Evolutionary conservation across 257 asterid species (phyloP), one percentile per base, ranked within the genome.

Genomic region (Scutellaria baicalensis): DNA sequence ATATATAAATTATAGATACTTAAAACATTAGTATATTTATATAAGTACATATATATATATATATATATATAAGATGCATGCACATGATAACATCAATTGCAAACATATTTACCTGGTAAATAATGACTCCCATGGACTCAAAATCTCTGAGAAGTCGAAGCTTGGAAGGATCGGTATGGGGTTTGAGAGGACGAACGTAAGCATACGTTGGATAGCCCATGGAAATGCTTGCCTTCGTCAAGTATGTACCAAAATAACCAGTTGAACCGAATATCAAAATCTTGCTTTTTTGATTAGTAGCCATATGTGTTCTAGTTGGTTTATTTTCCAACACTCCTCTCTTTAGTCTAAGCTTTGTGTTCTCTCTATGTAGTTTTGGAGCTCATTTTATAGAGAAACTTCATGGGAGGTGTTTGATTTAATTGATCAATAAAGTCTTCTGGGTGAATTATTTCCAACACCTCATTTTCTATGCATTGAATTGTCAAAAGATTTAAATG

Each of bases 211-310:
- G 79, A 64, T 80, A 55, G 43, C 84, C 79, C 70, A 72, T 43
- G 38, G 81, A 68, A 21, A 68, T 40, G 56, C 81, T 75, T 14
- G 81, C 77, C 35, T 52, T 68, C 27, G 64, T 76, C 76, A 80
- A 57, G 73, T 66, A 80, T 35, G 42, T 76, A 6, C 81, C 84
- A 16, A 76, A 75, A 67, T 80, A 80, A 20, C 84, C 81, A 16
- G 76, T 75, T 0, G 70, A 73, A 11, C 76, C 84, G 21, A 80
- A 39, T 44, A 79, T 57, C 44, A 80, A 8, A 33, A 80, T 57
- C 38, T 58, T 80, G 70, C 74, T 57, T 66, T 35, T 69, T 39
- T 36, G 33, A 27, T 27, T 38, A 20, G 2, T 13, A 3, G 27
- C 59, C 66, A 52, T 72, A 4, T 59, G 1, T 11, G 9, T 9